Evolutionary conservation across 2,329 filamentous ascomycete genomes (phyloP), one percentile per base, ranked within the genome.

Genomic region (Fusarium keratoplasticum): DNA sequence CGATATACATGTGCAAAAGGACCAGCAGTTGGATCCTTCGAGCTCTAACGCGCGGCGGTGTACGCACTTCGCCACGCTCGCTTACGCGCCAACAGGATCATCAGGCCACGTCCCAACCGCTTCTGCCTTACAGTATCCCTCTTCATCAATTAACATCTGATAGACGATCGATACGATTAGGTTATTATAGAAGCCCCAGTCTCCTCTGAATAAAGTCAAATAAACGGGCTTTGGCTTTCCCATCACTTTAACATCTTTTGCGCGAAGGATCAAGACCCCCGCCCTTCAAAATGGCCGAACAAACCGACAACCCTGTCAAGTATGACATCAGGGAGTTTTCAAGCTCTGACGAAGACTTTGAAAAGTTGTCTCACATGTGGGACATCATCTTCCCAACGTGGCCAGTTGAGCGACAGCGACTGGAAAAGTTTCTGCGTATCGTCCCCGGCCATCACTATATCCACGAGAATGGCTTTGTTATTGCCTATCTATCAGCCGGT

Each of bases 361-460:
- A 67, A 2, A 59, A 67, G 18, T 35, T 75, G 55, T 77, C 70
- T 66, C 27, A 69, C 2, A 25, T 78, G 27, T 78, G 77, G 77
- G 71, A 77, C 1, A 16, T 13, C 14, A 66, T 78, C 38, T 78
- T 78, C 5, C 63, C 74, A 1, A 38, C 66, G 18, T 79, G 77
- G 77, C 70, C 69, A 0, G 71, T 78, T 6, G 70, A 68, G 1
- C 29, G 58, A 10, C 2, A 33, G 0, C 65, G 77, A 0, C 33
- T 78, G 9, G 2, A 35, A 18, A 66, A 55, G 6, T 38, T 78
- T 9, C 40, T 78, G 0, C 65, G 38, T n/a, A 20, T 42, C 2
- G 6, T 66, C 0, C 47, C 54, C 0, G 64, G 68, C 2, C 63
- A 69, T 2, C 75, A 77, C 2, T 77, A 64, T 38, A 63, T 76